Base-by-base conservation (phyloP, 768 basidiomycete species). In the Tephrocybe sp. region DNA sequence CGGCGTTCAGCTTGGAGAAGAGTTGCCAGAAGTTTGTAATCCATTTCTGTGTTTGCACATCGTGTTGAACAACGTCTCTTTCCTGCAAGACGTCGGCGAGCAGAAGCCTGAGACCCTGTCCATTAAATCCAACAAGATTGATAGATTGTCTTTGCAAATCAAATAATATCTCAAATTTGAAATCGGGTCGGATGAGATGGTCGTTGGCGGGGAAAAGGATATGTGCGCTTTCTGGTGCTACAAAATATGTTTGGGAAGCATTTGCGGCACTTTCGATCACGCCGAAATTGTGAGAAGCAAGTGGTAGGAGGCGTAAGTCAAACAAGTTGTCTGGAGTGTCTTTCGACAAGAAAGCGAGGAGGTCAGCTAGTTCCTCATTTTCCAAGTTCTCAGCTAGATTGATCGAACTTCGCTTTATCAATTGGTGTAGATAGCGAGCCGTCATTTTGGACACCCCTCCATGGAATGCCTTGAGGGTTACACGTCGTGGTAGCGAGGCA, bases 281-380 rank as follows among this genome's bases (percentile, higher is more conserved):
- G 1, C 61, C 67, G 39, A 69, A 68, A 0, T 51, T 62, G 5
- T 61, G 67, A 50, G 73, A 56, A 17, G 68, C 63, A n/a, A 77
- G 61, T 4, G 72, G 73, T 1, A 78, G 49, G 2, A 78, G 61
- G 1, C 61, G 58, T 38, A 76, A 62, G 0, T 62, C 73, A 28
- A 57, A 20, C 11, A 72, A 48, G 39, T 58, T 49, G 4, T 55
- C 48, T 4, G 53, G 26, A 1, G 26, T 45, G 12, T 30, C 28
- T 2, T 61, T 55, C 20, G 48, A 43, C 10, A 75, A 59, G 46
- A 65, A 73, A 1, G 10, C 25, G 21, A 71, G 54, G 4, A 72
- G 37, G 4, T 59, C 53, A 12, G 62, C 45, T 6, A 73, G 50
- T 14, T 67, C 58, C 5, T 56, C 45, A 9, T 56, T 36, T 5